Base-by-base conservation (phyloP, 164 flowering plant genomes). In the Vitis rotundifolia region DNA sequence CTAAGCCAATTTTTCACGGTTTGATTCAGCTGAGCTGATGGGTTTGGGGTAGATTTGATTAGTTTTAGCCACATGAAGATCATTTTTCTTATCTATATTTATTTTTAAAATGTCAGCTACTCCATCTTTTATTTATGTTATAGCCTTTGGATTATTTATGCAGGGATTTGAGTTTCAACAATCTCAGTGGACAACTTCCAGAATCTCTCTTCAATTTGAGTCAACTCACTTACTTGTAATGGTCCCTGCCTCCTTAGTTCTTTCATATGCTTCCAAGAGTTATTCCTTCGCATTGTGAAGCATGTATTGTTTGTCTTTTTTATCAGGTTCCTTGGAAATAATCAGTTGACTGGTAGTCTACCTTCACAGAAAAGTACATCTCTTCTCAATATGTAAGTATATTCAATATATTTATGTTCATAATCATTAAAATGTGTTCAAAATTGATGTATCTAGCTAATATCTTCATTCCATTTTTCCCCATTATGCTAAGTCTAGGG, bases 271-370 rank as follows among this genome's bases (percentile, higher is more conserved):
- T 54, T 5, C 54, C 68, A 49, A n/a, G 10, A 26, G 31, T 1
- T 44, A 9, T 29, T 13, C 18, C 8, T 22, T 18, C 19, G 3
- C 28, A 11, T 26, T 12, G 29, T 60, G 15, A 69, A 56, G 52
- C 50, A 11, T 18, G 26, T 16, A 9, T 14, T 51, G 59, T 6
- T 10, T 61, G 44, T 29, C 26, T 67, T 69, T 19, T 29, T 71
- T 13, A 4, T n/a, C 86, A 93, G 98, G 86, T 89, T 87, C 81
- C 87, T 93, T 49, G 98, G 97, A 64, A 91, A 87, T 66, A 93
- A 93, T 66, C 83, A 51, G 63, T 73, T 93, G 63, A 81, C 79
- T 58, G 97, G 95, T 28, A 49, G 75, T 19, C 70, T 93, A 14
- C 95, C 97, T 22, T 50, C 77, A 3, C 71, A 65, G 59, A 91